phyloP scores from a whole-genome alignment of 805 yeast species.

The Diddensiella transvaalensis region DNA sequence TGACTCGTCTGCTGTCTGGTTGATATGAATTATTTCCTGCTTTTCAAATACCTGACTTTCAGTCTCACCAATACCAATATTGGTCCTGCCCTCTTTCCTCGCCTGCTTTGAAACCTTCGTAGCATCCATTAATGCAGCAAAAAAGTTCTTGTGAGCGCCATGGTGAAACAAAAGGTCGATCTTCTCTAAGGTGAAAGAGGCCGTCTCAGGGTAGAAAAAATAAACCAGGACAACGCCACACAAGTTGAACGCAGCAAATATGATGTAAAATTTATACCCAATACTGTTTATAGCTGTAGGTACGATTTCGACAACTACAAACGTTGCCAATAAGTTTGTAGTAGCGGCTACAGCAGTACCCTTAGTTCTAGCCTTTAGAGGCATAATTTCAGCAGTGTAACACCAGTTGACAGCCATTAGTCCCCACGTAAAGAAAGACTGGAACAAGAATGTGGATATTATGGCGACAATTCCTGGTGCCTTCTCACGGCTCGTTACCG shows the following conservation, averaged over 20 bases:
- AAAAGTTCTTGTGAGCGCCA: conserved; percentile 38
- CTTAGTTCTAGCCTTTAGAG: conserved; percentile 63
- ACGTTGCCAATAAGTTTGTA: conserved; percentile 57
- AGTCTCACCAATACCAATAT: background rate
- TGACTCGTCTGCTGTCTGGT: background rate
- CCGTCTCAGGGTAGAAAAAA: conserved; percentile 65
- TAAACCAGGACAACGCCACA: conserved; percentile 39
- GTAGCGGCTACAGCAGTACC: conserved; percentile 60
- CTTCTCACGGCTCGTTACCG: background rate
- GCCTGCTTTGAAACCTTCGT: conserved; percentile 1
- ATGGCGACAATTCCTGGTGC: conserved; percentile 10
- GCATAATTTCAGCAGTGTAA: conserved; percentile 61
- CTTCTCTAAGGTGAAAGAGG: conserved; percentile 65
- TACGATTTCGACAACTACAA: conserved; percentile 26
- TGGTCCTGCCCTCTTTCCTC: background rate
- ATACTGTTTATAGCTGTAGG: conserved; percentile 52
- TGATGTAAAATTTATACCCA: conserved; percentile 33
- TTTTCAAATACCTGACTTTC: background rate
- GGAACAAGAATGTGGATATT: conserved; percentile 37
- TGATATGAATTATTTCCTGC: background rate
- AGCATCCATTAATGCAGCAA: conserved; percentile 1
- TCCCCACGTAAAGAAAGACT: conserved; percentile 34
- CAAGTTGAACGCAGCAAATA: conserved; percentile 43
- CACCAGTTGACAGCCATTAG: conserved; percentile 56
- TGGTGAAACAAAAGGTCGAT: conserved; percentile 57